Conservation (phyloP, 1,139 yeast genomes). For the Geotrichum carabidarum region DNA sequence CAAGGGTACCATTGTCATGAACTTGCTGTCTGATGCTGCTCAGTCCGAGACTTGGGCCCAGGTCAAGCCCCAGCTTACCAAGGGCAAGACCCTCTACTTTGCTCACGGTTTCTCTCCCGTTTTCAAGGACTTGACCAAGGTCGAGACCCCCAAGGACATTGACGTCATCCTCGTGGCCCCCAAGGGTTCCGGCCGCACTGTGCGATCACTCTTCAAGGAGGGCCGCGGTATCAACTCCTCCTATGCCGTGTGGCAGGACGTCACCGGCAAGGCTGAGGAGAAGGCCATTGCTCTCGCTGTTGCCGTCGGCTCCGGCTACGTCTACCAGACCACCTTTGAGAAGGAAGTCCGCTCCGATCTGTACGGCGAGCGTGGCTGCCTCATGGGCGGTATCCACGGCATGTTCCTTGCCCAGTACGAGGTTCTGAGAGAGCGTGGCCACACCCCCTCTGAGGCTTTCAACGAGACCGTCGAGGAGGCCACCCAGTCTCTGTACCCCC, state of each 20-base stretch:
- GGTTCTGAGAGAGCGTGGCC: slow-evolving; percentile 98
- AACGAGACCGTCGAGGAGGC: slow-evolving; percentile 99
- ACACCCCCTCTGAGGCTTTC: slow-evolving; percentile 99
- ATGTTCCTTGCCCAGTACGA: slow-evolving; percentile 99
- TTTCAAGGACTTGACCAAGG: slow-evolving; percentile 94
- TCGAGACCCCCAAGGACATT: slow-evolving; percentile 88
- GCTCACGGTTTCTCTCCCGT: slow-evolving; percentile 99
- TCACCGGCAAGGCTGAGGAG: slow-evolving; percentile 98
- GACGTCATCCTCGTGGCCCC: slow-evolving; percentile 99
- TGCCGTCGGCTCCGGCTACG: slow-evolving; percentile 99
- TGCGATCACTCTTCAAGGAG: slow-evolving; percentile 97
- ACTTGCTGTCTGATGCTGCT: slow-evolving; percentile 97
- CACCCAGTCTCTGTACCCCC: slow-evolving; percentile 97
- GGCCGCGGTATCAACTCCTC: slow-evolving; percentile 99
- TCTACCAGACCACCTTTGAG: slow-evolving; percentile 98
- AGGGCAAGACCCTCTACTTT: slow-evolving; percentile 97
- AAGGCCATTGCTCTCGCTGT: slow-evolving; percentile 97
- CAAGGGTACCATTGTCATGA: slow-evolving; percentile 93
- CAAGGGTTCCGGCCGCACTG: slow-evolving; percentile 99
- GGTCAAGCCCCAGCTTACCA: slow-evolving; percentile 85
- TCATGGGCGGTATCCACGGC: slow-evolving; percentile 99
- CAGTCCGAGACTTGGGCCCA: slow-evolving; percentile 96
- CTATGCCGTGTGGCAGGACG: slow-evolving; percentile 98
- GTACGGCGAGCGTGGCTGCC: slow-evolving; percentile 99
- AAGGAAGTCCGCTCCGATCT: slow-evolving; percentile 98